Evolutionary conservation across 1,284 basidiomycete genomes (phyloP).

Genomic region (Leccinum griseonigrum): DNA sequence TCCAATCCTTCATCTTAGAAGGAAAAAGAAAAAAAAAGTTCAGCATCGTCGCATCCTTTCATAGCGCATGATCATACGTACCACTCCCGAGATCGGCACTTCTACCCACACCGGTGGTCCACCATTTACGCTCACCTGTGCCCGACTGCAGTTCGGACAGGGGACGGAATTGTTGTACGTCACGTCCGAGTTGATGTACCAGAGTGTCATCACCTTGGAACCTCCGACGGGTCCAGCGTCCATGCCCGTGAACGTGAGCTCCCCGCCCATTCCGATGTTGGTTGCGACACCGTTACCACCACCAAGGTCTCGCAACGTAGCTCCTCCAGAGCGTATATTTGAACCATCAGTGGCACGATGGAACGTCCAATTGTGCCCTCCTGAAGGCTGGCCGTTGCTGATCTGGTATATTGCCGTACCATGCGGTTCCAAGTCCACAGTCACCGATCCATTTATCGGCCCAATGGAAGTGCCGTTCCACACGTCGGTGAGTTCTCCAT

Average conservation of each 20-base stretch:
- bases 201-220: constrained; percentile 3
- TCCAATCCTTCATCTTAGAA: constrained; percentile 1
- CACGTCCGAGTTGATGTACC: constrained; percentile 12
- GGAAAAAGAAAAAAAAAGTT: background rate
- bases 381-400: background rate
- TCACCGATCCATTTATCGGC: background rate
- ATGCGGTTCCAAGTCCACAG: background rate
- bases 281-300: background rate
- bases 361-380: background rate
- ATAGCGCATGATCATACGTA: background rate
- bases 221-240: constrained; percentile 10
- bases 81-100: constrained; percentile 9
- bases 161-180: background rate
- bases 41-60: background rate
- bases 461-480: constrained; percentile 3
- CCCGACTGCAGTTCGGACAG: constrained; percentile 14
- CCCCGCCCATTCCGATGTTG: constrained; percentile 2
- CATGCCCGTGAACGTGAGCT: constrained; percentile 9
- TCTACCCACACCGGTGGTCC: background rate
- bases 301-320: background rate
- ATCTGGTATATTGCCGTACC: constrained; percentile 11
- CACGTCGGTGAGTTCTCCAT: constrained; percentile 8
- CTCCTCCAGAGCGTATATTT: constrained; percentile 8
- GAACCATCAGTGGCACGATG: background rate
- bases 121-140: background rate